Conservation (phyloP, 768 basidiomycete genomes). For the Lentinula sp. region DNA sequence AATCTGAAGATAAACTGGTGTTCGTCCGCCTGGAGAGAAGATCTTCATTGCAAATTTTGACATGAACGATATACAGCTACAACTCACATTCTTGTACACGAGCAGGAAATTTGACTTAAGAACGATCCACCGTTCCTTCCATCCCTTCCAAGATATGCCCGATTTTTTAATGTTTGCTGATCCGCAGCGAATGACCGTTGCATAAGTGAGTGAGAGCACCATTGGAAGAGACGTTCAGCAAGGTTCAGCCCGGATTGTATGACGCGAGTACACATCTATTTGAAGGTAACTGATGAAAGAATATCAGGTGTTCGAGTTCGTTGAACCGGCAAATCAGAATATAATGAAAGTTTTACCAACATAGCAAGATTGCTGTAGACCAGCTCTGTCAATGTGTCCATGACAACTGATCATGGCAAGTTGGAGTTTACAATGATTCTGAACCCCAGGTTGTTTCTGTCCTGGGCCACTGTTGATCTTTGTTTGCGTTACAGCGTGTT, state of each 20-base stretch:
- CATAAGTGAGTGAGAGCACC: background rate
- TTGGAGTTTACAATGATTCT: background rate
- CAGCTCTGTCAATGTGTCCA: background rate
- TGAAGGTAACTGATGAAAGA: background rate
- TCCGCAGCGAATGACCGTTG: slow-evolving; percentile 9
- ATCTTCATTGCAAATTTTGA: background rate
- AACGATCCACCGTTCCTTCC: slow-evolving; percentile 13
- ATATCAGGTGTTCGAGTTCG: background rate
- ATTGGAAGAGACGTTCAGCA: background rate
- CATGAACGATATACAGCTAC: background rate
- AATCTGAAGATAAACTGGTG: background rate
- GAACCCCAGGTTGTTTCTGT: no score
- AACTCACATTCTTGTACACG: slow-evolving; percentile 11
- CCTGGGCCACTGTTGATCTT: no score
- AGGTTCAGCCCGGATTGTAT: background rate
- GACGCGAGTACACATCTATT: background rate
- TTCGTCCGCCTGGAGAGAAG: background rate
- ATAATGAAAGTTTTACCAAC: no score
- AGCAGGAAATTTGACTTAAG: slow-evolving; percentile 10
- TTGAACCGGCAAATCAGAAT: background rate
- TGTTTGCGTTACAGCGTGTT: no score
- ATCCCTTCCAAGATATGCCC: slow-evolving; percentile 14
- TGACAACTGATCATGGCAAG: background rate
- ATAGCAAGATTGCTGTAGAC: background rate
- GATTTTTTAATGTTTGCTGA: slow-evolving; percentile 12